Base-by-base conservation (phyloP, 495 filamentous ascomycete species). In the Talaromyces wortmannii region DNA sequence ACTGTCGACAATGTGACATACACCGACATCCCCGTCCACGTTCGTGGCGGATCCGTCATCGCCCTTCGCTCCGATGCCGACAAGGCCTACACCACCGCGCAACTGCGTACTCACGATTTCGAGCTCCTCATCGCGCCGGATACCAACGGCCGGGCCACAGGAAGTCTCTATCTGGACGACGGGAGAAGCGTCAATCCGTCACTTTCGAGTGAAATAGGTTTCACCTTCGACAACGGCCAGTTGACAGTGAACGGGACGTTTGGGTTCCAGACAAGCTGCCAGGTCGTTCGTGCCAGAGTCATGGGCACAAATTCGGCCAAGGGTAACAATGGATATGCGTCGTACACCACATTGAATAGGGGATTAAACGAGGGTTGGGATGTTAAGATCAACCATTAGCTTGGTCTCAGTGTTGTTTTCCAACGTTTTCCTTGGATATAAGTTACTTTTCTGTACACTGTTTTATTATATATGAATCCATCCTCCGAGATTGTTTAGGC, bases 21-120 rank as follows among this genome's bases (percentile, higher is more conserved):
- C 5, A 83, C 81, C 0, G 82, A 89, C 55, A 89, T 89, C 45
- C 84, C 84, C 0, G 77, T 90, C 6, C 84, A 78, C 57, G 49
- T 89, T 17, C 74, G 85, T 3, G 86, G 84, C 3, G 85, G 83
- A 4, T 65, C 71, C 45, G 68, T 89, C 5, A 52, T 89, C 1
- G 82, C 86, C 4, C 62, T 75, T 23, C 85, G 88, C 7, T n/a
- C 13, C n/a, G 48, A 51, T 15, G 48, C 33, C 5, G 23, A 51
- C 23, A 13, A 33, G 29, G 48, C 48, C 48, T 4, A 51, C n/a
- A 51, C 30, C 29, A 51, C 48, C 10, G 33, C 30, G 23, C 48
- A 31, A 10, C 48, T 51, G 10, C 51, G 51, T 13, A 44, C 33
- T 7, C 32, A 42, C 15, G 31, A 40, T 43, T 57, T 42, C n/a